Evolutionary conservation across 768 basidiomycete genomes (phyloP).

Genomic region (Boletus coccyginus): DNA sequence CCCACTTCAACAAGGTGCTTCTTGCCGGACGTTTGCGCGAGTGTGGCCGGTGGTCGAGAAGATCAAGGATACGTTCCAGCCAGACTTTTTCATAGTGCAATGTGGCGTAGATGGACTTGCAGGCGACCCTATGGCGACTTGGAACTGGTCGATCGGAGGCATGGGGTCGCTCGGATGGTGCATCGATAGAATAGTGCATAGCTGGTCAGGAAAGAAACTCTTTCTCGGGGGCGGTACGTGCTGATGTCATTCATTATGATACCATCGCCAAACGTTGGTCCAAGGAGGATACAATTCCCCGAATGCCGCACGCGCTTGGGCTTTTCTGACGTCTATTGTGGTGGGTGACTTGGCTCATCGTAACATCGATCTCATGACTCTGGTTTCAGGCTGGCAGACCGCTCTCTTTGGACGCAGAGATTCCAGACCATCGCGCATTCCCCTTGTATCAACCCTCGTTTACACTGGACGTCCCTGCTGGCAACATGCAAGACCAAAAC

Average conservation of each 20-base stretch:
- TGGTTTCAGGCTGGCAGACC: constrained; percentile 49
- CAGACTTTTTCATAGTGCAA: constrained; percentile 80
- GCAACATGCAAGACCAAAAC: constrained; percentile 76
- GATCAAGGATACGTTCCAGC: constrained; percentile 58
- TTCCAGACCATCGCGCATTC: constrained; percentile 76
- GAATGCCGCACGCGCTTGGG: constrained; percentile 87
- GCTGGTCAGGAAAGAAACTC: constrained; percentile 61
- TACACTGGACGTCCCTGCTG: constrained; percentile 69
- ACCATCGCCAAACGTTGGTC: constrained; percentile 8
- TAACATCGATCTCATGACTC: not conserved
- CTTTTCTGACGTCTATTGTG: constrained; percentile 72
- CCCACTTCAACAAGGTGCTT: constrained; percentile 73
- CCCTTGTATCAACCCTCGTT: constrained; percentile 79
- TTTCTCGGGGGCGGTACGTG: constrained; percentile 72
- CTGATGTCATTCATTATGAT: not conserved
- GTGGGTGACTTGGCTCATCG: constrained; percentile 41
- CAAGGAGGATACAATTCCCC: constrained; percentile 80
- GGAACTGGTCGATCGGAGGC: constrained; percentile 65
- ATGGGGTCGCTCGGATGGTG: constrained; percentile 72
- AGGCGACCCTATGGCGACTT: constrained; percentile 74
- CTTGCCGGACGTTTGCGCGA: constrained; percentile 53
- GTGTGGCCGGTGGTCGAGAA: constrained; percentile 66
- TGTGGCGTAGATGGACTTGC: constrained; percentile 87
- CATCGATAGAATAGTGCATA: constrained; percentile 45
- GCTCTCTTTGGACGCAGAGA: constrained; percentile 55